Percentiles rank a stretch among this genome's conserved stretches.
Evolutionary conservation across 805 yeast species (phyloP).

Genomic region (Suhomyces canberraensis): DNA sequence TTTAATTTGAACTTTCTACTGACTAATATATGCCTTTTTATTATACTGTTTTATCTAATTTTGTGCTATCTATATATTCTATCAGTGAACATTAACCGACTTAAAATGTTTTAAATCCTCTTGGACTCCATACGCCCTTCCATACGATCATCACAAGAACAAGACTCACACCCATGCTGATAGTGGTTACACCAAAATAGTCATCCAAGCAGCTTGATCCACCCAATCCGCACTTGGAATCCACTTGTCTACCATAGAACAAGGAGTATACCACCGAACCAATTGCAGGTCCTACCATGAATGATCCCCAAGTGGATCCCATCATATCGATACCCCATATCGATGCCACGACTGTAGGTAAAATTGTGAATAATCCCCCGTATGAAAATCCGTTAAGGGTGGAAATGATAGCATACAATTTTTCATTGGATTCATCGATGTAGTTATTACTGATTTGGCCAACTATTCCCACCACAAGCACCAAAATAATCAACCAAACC

Average conservation of each 20-base stretch:
- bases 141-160: slow-evolving; percentile 23
- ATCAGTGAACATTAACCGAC: no score
- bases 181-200: slow-evolving; percentile 27
- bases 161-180: slow-evolving; percentile 24
- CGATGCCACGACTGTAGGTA: slow-evolving; percentile 78
- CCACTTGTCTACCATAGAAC: slow-evolving; percentile 64
- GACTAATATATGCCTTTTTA: no score
- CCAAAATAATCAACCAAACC: slow-evolving; percentile 29
- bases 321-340: slow-evolving; percentile 86
- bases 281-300: slow-evolving; percentile 84
- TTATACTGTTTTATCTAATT: no score
- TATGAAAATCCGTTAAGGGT: slow-evolving; percentile 65
- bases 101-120: slow-evolving; percentile 27
- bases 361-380: slow-evolving; percentile 82
- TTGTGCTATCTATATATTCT: no score
- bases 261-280: slow-evolving; percentile 71
- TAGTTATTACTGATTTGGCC: slow-evolving; percentile 24
- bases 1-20: no score
- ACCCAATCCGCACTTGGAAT: slow-evolving; percentile 30
- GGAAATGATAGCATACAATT: slow-evolving; percentile 26
- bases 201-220: slow-evolving; percentile 19
- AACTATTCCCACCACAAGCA: slow-evolving; percentile 26
- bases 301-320: slow-evolving; percentile 91
- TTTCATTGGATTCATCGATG: slow-evolving; percentile 1
- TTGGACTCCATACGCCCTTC: slow-evolving; percentile 28